Evolutionary conservation across 2,329 filamentous ascomycete genomes (phyloP).

Genomic region (Bipolaris zeicola): DNA sequence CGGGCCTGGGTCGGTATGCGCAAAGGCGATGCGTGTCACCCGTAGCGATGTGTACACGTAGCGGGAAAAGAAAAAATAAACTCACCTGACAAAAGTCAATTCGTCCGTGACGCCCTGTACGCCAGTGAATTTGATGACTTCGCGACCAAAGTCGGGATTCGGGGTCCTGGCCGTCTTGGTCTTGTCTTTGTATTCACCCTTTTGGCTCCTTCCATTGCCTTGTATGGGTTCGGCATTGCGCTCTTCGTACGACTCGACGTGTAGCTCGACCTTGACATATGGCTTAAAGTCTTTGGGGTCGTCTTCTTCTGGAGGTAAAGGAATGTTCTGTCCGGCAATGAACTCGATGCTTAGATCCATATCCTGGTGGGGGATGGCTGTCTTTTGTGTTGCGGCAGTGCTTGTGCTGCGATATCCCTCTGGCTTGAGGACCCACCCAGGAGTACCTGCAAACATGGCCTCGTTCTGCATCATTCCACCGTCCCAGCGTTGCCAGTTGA

Average conservation of each 20-base stretch:
- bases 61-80: constrained; percentile 16
- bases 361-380: constrained; percentile 57
- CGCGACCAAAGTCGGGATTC: constrained; percentile 53
- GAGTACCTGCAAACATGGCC: constrained; percentile 82
- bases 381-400: constrained; percentile 47
- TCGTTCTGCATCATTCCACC: constrained; percentile 96
- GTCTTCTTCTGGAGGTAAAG: constrained; percentile 64
- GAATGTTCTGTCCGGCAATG: constrained; percentile 76
- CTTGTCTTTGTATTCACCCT: constrained; percentile 56
- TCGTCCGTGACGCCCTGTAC: constrained; percentile 53
- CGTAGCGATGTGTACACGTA: constrained; percentile 10
- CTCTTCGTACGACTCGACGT: constrained; percentile 71
- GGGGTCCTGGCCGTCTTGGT: constrained; percentile 52
- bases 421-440: constrained; percentile 87
- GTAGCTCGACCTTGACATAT: constrained; percentile 78
- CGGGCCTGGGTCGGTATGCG: background rate
- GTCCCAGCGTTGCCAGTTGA: constrained; percentile 93
- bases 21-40: background rate
- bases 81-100: constrained; percentile 57
- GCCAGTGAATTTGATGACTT: constrained; percentile 52
- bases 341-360: constrained; percentile 74
- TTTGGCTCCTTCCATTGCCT: constrained; percentile 59
- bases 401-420: constrained; percentile 65
- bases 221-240: constrained; percentile 49
- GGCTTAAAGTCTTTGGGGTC: constrained; percentile 69